Evolutionary conservation across 2,329 filamentous ascomycete species (phyloP).

Genomic region (Penicillium freii): DNA sequence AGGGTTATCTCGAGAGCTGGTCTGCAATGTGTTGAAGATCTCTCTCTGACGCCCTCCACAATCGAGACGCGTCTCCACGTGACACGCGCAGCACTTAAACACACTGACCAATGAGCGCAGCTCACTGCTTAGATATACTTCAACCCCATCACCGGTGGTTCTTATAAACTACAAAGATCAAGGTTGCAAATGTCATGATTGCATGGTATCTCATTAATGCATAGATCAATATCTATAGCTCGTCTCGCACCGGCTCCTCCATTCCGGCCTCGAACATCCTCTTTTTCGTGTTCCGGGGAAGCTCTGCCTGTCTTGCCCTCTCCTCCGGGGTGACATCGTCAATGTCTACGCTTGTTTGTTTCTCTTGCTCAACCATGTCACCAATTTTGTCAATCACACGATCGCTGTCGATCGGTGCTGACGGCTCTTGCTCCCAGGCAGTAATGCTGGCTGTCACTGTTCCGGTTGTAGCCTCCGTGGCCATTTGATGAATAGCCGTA

Average conservation of each 20-base stretch:
- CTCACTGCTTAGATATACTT: background rate
- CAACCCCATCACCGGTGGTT: background rate
- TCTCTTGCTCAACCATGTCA: constrained; percentile 36
- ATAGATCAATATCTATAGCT: constrained; percentile 31
- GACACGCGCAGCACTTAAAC: constrained; percentile 32
- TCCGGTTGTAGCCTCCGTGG: constrained; percentile 18
- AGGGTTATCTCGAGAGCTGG: background rate
- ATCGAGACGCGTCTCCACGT: constrained; percentile 37
- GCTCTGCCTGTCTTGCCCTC: constrained; percentile 36
- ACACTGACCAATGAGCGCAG: constrained; percentile 11
- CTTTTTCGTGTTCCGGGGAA: constrained; percentile 49
- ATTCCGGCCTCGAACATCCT: constrained; percentile 46
- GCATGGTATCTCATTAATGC: constrained; percentile 15
- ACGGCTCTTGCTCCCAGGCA: constrained; percentile 23
- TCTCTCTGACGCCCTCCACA: constrained; percentile 15
- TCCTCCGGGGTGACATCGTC: constrained; percentile 40
- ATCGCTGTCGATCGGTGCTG: constrained; percentile 27
- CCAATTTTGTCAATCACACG: constrained; percentile 45
- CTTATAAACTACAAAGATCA: background rate
- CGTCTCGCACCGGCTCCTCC: constrained; percentile 37
- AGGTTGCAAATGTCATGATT: background rate
- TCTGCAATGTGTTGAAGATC: constrained; percentile 10
- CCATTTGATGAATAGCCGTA: constrained; percentile 23
- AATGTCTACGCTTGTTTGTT: constrained; percentile 29
- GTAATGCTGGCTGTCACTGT: constrained; percentile 15